phyloP scores from a whole-genome alignment of 1,284 basidiomycete species.

The Sporisorium iseilematis-ciliati region DNA sequence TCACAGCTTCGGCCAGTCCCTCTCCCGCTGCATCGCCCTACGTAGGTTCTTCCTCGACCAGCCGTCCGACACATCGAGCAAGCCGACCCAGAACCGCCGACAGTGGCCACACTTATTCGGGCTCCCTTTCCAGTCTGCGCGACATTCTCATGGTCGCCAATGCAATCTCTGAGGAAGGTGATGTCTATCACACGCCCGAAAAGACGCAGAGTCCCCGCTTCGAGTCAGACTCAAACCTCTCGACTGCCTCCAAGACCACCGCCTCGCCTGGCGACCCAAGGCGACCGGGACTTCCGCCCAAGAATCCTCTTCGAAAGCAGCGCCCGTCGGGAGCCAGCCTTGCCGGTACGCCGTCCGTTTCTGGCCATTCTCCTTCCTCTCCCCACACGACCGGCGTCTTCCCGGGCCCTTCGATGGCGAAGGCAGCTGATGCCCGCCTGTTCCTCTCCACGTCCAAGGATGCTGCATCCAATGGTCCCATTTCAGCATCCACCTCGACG shows the following conservation, averaged over 20 bases:
- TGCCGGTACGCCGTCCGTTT: conserved; percentile 17
- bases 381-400: conserved; percentile 20
- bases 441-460: conserved; percentile 7
- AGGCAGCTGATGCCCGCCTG: conserved; percentile 1
- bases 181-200: conserved; percentile 35
- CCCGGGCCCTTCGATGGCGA: conserved; percentile 16
- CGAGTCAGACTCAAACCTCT: background rate
- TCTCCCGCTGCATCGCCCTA: conserved; percentile 10
- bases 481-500: conserved; percentile 24
- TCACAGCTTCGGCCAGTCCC: conserved; percentile 22
- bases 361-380: conserved; percentile 32
- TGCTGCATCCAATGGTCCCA: background rate
- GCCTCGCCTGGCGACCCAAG: conserved; percentile 14
- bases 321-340: conserved; percentile 30
- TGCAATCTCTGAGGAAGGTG: conserved; percentile 40
- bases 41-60: background rate
- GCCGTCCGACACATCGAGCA: conserved; percentile 11
- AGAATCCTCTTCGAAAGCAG: conserved; percentile 51
- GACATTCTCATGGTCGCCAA: conserved; percentile 38
- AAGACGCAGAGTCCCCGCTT: conserved; percentile 19
- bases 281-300: conserved; percentile 45
- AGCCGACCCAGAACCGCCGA: conserved; percentile 39
- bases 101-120: conserved; percentile 24
- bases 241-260: background rate
- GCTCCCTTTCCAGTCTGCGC: conserved; percentile 36